Conservation (phyloP, 352 stramenopile genomes). For the Globisporangium irregulare region DNA sequence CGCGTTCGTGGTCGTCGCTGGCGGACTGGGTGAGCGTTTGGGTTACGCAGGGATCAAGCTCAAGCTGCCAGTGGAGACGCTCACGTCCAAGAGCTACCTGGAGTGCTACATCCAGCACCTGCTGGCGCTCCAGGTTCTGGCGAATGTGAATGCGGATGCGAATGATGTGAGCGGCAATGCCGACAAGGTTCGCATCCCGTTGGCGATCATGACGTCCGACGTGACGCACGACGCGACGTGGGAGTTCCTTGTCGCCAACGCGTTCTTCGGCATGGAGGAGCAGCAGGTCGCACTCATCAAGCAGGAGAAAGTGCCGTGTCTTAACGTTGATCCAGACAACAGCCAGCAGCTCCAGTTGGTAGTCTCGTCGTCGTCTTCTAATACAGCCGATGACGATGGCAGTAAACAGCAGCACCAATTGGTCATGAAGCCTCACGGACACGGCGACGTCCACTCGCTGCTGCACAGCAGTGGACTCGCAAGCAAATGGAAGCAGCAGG, state of each 20-base stretch:
- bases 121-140: slow-evolving; percentile 81
- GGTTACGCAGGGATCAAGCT: slow-evolving; percentile 98
- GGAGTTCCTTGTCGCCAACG: slow-evolving; percentile 86
- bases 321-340: slow-evolving; percentile 31
- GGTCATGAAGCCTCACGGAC: slow-evolving; percentile 97
- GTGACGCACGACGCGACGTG: slow-evolving; percentile 93
- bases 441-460: slow-evolving; percentile 97
- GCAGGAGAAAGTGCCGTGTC: slow-evolving; percentile 95
- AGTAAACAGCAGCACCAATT: slow-evolving; percentile 18
- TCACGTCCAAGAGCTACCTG: slow-evolving; percentile 90
- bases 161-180: not conserved
- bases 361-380: slow-evolving; percentile 27
- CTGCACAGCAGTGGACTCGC: slow-evolving; percentile 80
- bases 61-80: slow-evolving; percentile 92
- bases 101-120: slow-evolving; percentile 94
- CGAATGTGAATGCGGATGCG: slow-evolving; percentile 21
- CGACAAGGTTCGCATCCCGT: slow-evolving; percentile 57
- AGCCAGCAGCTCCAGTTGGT: slow-evolving; percentile 84
- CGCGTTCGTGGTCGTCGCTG: slow-evolving; percentile 96
- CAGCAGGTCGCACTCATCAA: slow-evolving; percentile 95
- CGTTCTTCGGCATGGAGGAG: slow-evolving; percentile 93
- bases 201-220: slow-evolving; percentile 98
- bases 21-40: slow-evolving; percentile 95
- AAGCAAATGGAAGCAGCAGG: slow-evolving; percentile 57
- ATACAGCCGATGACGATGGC: slow-evolving; percentile 23